Conservation (phyloP, 2,329 filamentous ascomycete genomes). For the Fusarium sp. region DNA sequence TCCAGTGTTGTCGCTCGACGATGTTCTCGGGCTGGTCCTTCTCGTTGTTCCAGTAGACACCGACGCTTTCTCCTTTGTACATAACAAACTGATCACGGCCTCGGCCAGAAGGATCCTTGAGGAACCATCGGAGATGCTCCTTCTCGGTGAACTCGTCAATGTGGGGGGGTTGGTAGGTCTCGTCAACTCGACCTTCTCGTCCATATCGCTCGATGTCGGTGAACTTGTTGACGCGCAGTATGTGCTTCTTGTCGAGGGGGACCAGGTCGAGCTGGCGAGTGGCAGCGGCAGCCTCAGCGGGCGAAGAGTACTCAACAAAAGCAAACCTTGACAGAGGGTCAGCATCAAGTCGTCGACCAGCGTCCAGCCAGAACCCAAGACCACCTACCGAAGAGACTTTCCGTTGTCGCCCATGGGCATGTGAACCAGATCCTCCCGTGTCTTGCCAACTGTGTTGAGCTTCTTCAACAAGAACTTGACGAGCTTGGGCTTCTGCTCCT, state of each 20-base stretch:
- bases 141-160: conserved; percentile 90
- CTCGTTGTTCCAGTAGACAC: conserved; percentile 98
- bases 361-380: not conserved
- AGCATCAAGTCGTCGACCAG: conserved; percentile 18
- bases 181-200: conserved; percentile 91
- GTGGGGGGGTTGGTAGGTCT: conserved; percentile 85
- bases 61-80: conserved; percentile 91
- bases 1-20: conserved; percentile 96
- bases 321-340: conserved; percentile 75
- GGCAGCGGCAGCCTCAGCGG: conserved; percentile 89
- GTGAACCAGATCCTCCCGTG: conserved; percentile 86
- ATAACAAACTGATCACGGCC: conserved; percentile 96
- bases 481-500: conserved; percentile 93
- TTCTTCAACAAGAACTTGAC: conserved; percentile 97
- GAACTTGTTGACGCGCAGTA: conserved; percentile 94
- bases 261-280: conserved; percentile 89
- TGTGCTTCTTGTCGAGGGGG: conserved; percentile 97
- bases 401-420: conserved; percentile 94
- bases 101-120: conserved; percentile 82
- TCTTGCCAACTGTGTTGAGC: conserved; percentile 85
- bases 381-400: conserved; percentile 83
- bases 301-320: conserved; percentile 94
- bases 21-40: conserved; percentile 88
- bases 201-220: conserved; percentile 98
- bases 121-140: conserved; percentile 94